Base-by-base conservation (phyloP, 2,329 filamentous ascomycete genomes). In the Xylaria sp. region DNA sequence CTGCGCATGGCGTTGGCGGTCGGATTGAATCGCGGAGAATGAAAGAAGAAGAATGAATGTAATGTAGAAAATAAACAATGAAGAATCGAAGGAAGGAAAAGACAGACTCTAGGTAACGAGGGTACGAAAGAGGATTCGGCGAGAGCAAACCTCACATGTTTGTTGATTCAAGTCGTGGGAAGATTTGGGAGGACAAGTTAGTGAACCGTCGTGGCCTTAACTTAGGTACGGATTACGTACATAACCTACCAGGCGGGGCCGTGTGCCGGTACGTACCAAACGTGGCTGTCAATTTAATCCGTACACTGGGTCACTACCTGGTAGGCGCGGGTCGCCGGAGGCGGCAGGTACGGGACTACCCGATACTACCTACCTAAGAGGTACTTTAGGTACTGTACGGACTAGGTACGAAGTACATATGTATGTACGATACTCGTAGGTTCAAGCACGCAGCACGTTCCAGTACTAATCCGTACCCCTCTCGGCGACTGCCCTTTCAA, bases 1-100 rank as follows among this genome's bases (percentile, higher is more conserved):
- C 54, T 42, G 54, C 55, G 62, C 63, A 64, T 66, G 34, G 48
- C 50, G 54, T 46, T n/a, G 23, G 23, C 23, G 23, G 37, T 9
- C 37, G 11, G 11, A 42, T 59, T 37, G 48, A 49, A 10, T 30
- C 18, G 34, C 6, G 46, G 42, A n/a, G 37, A 48, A 8, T n/a
- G n/a, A 53, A 46, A 35, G 13, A 48, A 37, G 42, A 47, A 35
- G 18, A 55, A 48, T n/a, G 48, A 46, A 7, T 9, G 19, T 9
- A 10, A 16, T 42, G 11, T 6, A 47, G 52, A 48, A 18, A 30
- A 46, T 13, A 10, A 46, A n/a, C 10, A 50, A 16, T n/a, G n/a
- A 50, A 54, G 35, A 48, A 37, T 50, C 19, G 23, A 52, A 51
- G 19, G 52, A 54, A 50, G 57, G 13, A 52, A 46, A 46, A 42